Evolutionary conservation across 1,284 basidiomycete species (phyloP).

Genomic region (Paramarasmius palmivorus): DNA sequence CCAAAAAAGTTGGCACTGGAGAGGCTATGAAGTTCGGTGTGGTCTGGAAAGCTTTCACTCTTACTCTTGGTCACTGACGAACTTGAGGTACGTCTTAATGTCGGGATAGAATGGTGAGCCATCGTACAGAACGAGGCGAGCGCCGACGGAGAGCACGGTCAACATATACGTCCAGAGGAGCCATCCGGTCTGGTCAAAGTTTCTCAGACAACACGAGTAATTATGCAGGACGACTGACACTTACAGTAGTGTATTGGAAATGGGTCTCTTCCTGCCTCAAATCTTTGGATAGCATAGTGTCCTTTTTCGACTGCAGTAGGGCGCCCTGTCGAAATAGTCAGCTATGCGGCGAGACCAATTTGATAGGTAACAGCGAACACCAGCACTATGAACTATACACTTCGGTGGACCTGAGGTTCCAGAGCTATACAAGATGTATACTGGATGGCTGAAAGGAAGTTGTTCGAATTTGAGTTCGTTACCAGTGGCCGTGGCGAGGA

Average conservation of each 20-base stretch:
- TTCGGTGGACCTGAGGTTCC: conserved; percentile 85
- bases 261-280: neutral
- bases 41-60: conserved; percentile 9
- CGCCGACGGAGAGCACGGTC: conserved; percentile 48
- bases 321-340: neutral
- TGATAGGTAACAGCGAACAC: conserved; percentile 53
- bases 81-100: conserved; percentile 51
- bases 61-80: conserved; percentile 61
- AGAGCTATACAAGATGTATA: conserved; percentile 86
- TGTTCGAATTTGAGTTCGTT: conserved; percentile 61
- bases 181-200: conserved; percentile 59
- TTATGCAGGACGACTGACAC: neutral
- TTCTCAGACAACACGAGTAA: neutral
- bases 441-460: conserved; percentile 79
- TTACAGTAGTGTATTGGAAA: conserved; percentile 1
- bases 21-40: neutral
- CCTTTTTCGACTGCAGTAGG: neutral
- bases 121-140: conserved; percentile 61
- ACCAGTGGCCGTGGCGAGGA: conserved; percentile 47
- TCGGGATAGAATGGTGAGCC: conserved; percentile 71
- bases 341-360: too few relatives aligned
- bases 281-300: conserved; percentile 1
- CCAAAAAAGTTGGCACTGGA: conserved; percentile 49
- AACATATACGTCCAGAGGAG: conserved; percentile 63
- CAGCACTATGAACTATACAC: conserved; percentile 82